Conservation (phyloP, 163 green algal genomes). For the Scenedesmus sp. region DNA sequence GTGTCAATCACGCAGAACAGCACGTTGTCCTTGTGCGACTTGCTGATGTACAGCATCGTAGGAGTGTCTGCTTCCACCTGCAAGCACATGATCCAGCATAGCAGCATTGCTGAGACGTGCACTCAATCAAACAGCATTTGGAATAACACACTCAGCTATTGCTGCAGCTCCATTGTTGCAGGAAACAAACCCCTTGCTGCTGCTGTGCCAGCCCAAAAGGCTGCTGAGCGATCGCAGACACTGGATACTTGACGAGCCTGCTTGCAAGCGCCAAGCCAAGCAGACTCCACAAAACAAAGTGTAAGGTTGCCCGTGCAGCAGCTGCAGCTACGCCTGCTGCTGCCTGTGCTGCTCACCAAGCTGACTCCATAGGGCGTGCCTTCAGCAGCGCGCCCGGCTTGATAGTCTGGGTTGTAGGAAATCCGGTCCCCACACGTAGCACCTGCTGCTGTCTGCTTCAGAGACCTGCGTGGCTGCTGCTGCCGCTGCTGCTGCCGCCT, state of each 20-base stretch:
- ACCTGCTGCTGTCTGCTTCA: neutral
- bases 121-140: no score
- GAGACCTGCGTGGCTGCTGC: neutral
- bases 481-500: neutral
- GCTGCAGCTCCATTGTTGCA: no score
- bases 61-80: neutral
- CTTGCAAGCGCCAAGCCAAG: neutral
- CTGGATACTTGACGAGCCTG: neutral
- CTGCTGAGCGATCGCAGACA: no score
- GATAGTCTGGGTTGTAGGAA: neutral
- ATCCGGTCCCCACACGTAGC: neutral
- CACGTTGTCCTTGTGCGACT: neutral
- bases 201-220: no score
- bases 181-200: no score
- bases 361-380: constrained; percentile 13
- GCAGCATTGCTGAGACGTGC: no score
- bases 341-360: neutral
- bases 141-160: no score
- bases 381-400: neutral
- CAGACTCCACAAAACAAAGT: neutral
- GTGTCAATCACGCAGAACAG: constrained; percentile 44
- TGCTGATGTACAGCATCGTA: neutral
- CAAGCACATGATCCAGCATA: neutral
- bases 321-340: neutral
- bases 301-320: neutral